A percentile compares a stretch with the other conserved stretches of the same genome.
Evolutionary conservation across 345 rosid species (phyloP).

Genomic region (Capsella bursapastoris): DNA sequence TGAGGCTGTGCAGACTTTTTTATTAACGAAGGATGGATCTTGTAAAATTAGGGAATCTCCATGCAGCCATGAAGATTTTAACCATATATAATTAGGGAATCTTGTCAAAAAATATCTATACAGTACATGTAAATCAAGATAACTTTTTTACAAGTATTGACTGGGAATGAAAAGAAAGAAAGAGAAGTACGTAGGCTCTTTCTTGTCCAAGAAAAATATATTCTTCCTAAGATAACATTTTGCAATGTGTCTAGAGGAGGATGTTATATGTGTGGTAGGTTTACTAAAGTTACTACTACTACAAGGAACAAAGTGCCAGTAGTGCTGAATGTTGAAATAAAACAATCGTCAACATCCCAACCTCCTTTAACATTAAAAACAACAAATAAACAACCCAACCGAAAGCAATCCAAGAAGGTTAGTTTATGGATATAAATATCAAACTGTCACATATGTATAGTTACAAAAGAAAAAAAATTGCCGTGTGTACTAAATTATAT

Average conservation of each 20-base stretch:
- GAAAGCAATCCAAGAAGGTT: constrained; percentile 23
- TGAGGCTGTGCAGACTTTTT: constrained; percentile 59
- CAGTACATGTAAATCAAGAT: no score
- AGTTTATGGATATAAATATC: constrained; percentile 10
- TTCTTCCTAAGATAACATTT: background rate
- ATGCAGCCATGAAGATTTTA: constrained; percentile 68
- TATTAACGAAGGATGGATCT: constrained; percentile 29
- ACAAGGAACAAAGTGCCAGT: background rate
- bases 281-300: background rate
- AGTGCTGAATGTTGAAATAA: background rate
- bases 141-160: no score
- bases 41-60: constrained; percentile 56
- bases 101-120: no score
- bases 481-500: background rate
- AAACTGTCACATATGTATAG: constrained; percentile 11
- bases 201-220: no score
- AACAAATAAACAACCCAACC: background rate
- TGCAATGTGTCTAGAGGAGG: background rate
- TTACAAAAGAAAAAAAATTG: constrained; percentile 21
- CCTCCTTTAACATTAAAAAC: constrained; percentile 16
- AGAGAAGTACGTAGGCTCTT: no score
- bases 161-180: no score
- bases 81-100: no score
- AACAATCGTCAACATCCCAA: constrained; percentile 15
- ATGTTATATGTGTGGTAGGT: background rate